These are phyloP conservation scores for Phytophthora foliorum DNA, from an alignment of 352 stramenopile genomes.

Conservation along the genomic window DNA sequence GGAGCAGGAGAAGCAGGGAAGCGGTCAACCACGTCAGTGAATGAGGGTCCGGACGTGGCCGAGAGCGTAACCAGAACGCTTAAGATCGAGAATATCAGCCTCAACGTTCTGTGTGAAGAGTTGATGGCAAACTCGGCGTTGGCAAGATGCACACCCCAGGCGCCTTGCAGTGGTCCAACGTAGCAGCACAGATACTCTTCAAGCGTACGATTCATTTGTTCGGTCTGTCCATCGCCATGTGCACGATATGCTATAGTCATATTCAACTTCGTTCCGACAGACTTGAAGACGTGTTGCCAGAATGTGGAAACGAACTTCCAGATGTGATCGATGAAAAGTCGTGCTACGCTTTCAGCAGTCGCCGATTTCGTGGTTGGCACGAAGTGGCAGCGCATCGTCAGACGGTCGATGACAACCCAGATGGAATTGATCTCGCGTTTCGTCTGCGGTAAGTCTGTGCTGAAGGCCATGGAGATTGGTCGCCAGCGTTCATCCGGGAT, in stretches of 20 bases:
- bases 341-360: constrained; percentile 10
- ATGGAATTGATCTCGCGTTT: constrained; percentile 6
- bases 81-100: no score
- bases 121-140: constrained; percentile 10
- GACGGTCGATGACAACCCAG: constrained; percentile 22
- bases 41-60: no score
- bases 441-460: constrained; percentile 10
- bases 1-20: no score
- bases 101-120: no score
- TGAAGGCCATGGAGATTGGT: constrained; percentile 24
- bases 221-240: constrained; percentile 22
- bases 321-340: constrained; percentile 24
- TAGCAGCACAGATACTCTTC: constrained; percentile 23
- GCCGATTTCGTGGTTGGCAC: constrained; percentile 5
- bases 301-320: constrained; percentile 29
- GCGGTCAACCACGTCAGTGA: no score
- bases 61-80: no score
- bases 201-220: constrained; percentile 21
- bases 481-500: constrained; percentile 17
- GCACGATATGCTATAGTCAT: constrained; percentile 20
- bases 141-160: constrained; percentile 21
- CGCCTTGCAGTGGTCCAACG: constrained; percentile 17
- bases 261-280: constrained; percentile 11
- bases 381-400: constrained; percentile 22
- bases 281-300: constrained; percentile 17